These are phyloP conservation scores for Ustilago tritici DNA, from an alignment of 1,284 basidiomycete species.

Conservation along the genomic window DNA sequence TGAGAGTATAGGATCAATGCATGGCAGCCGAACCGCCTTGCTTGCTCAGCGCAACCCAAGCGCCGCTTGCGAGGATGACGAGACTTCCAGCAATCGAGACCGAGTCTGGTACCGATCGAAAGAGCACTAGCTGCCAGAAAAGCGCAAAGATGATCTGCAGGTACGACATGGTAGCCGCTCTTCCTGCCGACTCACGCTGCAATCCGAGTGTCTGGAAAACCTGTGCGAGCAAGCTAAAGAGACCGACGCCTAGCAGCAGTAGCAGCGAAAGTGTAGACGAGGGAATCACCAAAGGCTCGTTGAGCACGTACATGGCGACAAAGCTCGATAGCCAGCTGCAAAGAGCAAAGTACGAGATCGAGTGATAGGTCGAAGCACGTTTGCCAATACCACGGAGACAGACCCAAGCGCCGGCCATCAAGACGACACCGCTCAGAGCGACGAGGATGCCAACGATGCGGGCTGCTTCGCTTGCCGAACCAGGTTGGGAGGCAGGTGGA, in stretches of 20 bases:
- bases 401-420: conserved; percentile 77
- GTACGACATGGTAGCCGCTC: conserved; percentile 53
- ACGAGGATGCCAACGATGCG: conserved; percentile 70
- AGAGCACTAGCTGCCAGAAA: conserved; percentile 41
- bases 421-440: conserved; percentile 75
- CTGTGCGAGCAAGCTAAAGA: conserved; percentile 54
- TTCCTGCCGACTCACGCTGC: conserved; percentile 53
- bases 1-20: conserved; percentile 14
- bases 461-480: conserved; percentile 24
- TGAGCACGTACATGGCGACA: conserved; percentile 60
- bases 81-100: conserved; percentile 40
- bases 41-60: conserved; percentile 43
- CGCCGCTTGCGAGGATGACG: conserved; percentile 44
- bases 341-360: conserved; percentile 77
- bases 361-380: conserved; percentile 80
- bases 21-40: conserved; percentile 25
- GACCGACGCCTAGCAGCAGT: conserved; percentile 44
- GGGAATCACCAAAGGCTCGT: conserved; percentile 46
- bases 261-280: conserved; percentile 21
- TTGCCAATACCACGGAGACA: conserved; percentile 79
- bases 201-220: conserved; percentile 55
- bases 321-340: conserved; percentile 75
- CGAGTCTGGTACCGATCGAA: conserved; percentile 33
- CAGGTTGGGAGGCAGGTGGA: conserved; percentile 13
- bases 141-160: conserved; percentile 51